These are phyloP conservation scores for Solanum hybrid DNA, from an alignment of 305 asterid species.

Conservation along the genomic window DNA sequence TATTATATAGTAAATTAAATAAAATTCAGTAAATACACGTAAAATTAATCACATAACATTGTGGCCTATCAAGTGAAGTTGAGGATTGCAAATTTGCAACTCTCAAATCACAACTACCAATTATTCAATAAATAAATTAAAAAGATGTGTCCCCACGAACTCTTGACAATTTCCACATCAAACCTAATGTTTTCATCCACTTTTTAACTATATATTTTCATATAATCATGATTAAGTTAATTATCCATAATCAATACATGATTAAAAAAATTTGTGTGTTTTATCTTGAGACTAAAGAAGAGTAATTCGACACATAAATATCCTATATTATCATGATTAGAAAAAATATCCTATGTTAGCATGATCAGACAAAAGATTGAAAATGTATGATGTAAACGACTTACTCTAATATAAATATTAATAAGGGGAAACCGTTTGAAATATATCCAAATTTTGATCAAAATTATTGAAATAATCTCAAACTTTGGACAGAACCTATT, in stretches of 20 bases:
- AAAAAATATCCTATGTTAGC: not conserved
- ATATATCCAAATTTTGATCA: accelerated
- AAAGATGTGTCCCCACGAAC: not conserved
- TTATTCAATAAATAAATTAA: not conserved
- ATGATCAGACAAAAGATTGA: not conserved
- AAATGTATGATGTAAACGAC: too few species aligned
- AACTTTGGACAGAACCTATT: too few species aligned
- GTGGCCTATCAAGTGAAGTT: not conserved
- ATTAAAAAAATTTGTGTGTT: too few species aligned
- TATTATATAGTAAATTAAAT: not conserved
- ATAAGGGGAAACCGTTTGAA: accelerated
- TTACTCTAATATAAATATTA: too few species aligned
- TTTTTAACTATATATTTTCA: not conserved
- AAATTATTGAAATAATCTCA: accelerated
- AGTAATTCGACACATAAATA: not conserved
- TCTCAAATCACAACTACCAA: not conserved
- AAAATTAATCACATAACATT: not conserved
- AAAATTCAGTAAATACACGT: not conserved
- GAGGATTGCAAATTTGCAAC: not conserved
- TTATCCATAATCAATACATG: not conserved
- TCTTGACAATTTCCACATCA: not conserved
- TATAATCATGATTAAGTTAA: not conserved
- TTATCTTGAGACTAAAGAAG: not conserved
- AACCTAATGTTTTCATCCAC: not conserved
- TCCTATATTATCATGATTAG: not conserved